phyloP scores from a whole-genome alignment of 2,329 filamentous ascomycete species.

The Aspergillus awamori region DNA sequence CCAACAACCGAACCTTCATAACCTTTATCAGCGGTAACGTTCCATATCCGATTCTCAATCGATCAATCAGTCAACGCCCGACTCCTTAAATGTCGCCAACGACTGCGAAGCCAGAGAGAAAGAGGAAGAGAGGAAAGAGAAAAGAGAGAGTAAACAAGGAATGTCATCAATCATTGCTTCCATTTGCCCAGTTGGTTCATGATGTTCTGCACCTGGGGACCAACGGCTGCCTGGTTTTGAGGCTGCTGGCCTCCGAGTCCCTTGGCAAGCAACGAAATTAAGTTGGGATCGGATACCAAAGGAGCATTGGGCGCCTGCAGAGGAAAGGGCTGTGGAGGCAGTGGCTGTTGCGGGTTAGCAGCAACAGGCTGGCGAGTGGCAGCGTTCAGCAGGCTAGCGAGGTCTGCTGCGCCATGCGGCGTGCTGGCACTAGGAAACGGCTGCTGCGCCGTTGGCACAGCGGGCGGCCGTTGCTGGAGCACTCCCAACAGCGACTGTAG shows the following conservation, averaged over 20 bases:
- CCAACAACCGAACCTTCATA: slow-evolving; percentile 15
- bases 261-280: slow-evolving; percentile 44
- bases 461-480: slow-evolving; percentile 52
- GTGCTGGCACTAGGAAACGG: slow-evolving; percentile 38
- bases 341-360: slow-evolving; percentile 31
- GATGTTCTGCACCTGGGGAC: slow-evolving; percentile 51
- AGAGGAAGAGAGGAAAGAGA: slow-evolving; percentile 17
- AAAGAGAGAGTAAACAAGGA: slow-evolving; percentile 24
- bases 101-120: slow-evolving; percentile 5
- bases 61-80: slow-evolving; percentile 23
- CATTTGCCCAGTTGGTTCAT: slow-evolving; percentile 52
- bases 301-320: slow-evolving; percentile 32
- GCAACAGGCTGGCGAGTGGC: slow-evolving; percentile 42
- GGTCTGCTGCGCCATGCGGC: slow-evolving; percentile 38
- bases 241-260: slow-evolving; percentile 39
- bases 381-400: slow-evolving; percentile 46
- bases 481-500: slow-evolving; percentile 71
- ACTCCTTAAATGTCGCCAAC: slow-evolving; percentile 19
- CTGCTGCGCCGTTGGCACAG: slow-evolving; percentile 38
- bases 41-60: slow-evolving; percentile 18
- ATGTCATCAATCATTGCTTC: slow-evolving; percentile 44
- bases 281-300: slow-evolving; percentile 38
- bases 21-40: slow-evolving; percentile 10
- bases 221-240: slow-evolving; percentile 37
- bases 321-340: slow-evolving; percentile 34